Percentiles rank a stretch among this genome's conserved stretches.
phyloP scores from a whole-genome alignment of 2,329 filamentous ascomycete genomes.

The Harringtonia aguacate region DNA sequence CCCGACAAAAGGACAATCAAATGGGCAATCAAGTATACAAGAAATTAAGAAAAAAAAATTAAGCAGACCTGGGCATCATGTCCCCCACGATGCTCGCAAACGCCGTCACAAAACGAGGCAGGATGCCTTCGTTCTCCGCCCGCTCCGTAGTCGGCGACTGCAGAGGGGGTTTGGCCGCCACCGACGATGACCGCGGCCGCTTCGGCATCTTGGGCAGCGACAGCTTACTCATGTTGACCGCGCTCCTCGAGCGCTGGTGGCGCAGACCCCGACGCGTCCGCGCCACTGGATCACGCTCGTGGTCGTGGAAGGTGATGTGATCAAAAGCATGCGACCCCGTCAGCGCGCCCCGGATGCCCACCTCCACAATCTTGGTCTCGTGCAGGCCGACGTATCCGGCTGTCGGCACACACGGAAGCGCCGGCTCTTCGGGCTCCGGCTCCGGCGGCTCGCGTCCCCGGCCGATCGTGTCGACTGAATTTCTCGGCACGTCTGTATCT shows the following conservation, averaged over 20 bases:
- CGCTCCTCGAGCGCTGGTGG: not conserved
- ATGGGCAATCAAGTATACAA: not conserved
- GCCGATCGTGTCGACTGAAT: slow-evolving; percentile 2
- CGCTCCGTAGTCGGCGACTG: not conserved
- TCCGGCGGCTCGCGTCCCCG: not conserved
- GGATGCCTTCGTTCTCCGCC: too few relatives aligned
- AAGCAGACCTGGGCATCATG: not conserved
- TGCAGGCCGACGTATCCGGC: slow-evolving; percentile 20
- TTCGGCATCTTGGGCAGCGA: not conserved
- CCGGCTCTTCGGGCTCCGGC: not conserved
- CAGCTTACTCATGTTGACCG: not conserved
- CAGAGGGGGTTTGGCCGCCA: not conserved
- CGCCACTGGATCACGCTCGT: not conserved
- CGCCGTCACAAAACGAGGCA: too few relatives aligned
- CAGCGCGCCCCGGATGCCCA: slow-evolving; percentile 19
- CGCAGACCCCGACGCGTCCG: not conserved
- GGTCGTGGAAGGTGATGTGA: not conserved
- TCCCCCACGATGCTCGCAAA: not conserved
- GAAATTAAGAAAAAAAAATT: not conserved
- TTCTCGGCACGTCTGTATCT: not conserved
- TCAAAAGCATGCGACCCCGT: slow-evolving; percentile 16
- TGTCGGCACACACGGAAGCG: slow-evolving; percentile 12
- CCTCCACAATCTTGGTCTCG: slow-evolving; percentile 15
- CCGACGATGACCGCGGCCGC: not conserved
- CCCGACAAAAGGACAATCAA: not conserved